Evolutionary conservation across 129 eudicot genomes (phyloP), one percentile per base, ranked within the genome.

Genomic region (Flaveria ramosissima): DNA sequence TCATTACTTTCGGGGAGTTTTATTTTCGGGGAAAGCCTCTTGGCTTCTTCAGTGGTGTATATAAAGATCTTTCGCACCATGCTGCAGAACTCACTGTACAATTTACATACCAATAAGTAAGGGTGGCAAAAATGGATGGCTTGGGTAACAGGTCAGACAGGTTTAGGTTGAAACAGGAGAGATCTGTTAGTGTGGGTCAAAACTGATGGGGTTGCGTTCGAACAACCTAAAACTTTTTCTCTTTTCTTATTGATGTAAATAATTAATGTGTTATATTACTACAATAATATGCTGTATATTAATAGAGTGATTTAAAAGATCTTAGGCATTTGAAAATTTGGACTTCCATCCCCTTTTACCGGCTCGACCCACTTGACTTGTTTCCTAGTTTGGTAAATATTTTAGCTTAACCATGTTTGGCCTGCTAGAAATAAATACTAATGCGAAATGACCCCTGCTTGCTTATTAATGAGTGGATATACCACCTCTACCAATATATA

Each of bases 11-110:
- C 83, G 0, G 88, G 82, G 70, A 87, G 82, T 71, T 89, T 89
- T 59, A 65, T 83, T 89, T 94, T 91, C 52, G 98, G 96, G 12
- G 92, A 78, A 14, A 94, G 98, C 80, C 85, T 86, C 84, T 86
- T 94, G 56, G 86, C 97, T 84, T 91, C 98, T 62, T 94, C 98
- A 3, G 87, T 68, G 39, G 98, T 91, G 66, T 94, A 94, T 78
- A 94, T 84, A 68, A 81, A 87, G 48, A 94, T 91, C 85, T 94
- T 94, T 77, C 85, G 87, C 83, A 85, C 98, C 97, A 94, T 94
- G 85, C 79, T 83, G 79, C 97, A 94, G 76, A 94, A 94, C 84
- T 94, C 98, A 65, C 98, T 94, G 86, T 27, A 71, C 16, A 79
- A 30, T 94, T 82, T 27, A 68, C 19, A 79, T 48, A 63, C 42